Base-by-base conservation (phyloP, 2,329 filamentous ascomycete genomes). In the Fusarium sp. region DNA sequence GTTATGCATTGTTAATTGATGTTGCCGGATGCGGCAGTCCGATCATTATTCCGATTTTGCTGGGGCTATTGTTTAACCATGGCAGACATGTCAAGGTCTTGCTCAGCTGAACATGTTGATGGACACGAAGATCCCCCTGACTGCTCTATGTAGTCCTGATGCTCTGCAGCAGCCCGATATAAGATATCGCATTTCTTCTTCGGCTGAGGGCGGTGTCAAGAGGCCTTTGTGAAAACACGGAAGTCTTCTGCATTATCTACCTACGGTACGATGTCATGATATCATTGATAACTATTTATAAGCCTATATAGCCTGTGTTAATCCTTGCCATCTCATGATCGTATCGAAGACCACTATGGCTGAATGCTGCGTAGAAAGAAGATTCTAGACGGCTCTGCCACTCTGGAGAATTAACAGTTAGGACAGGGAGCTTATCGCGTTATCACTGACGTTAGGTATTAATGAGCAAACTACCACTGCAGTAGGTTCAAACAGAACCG, bases 11-110 rank as follows among this genome's bases (percentile, higher is more conserved):
- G 24, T 43, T 47, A 20, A 63, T 58, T 55, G 22, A 63, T 58
- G 56, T 54, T 55, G 25, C 62, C 57, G 44, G 47, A 70, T 63
- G 52, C 67, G 62, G 67, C 52, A 52, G 45, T 66, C 44, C 32
- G 15, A 46, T 54, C 43, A 25, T 66, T 54, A 53, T 38, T 18
- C 34, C 30, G 32, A 34, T 27, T 18, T 18, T 51, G 47, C 62
- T 53, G 24, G 25, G 6, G 10, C 38, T 51, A 16, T 22, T 60
- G 18, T n/a, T 49, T 27, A 45, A 50, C 27, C 44, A 38, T 12
- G 14, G 20, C 30, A 50, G 32, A 47, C 20, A 10, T 32, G 34
- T 27, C 11, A 24, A 22, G 15, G 22, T 10, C 29, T 24, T 29
- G 18, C 20, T 40, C 14, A 25, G 12, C 29, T 22, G 14, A 44